Evolutionary conservation across 2,329 filamentous ascomycete genomes (phyloP).

Genomic region (Bipolaris gigantea): DNA sequence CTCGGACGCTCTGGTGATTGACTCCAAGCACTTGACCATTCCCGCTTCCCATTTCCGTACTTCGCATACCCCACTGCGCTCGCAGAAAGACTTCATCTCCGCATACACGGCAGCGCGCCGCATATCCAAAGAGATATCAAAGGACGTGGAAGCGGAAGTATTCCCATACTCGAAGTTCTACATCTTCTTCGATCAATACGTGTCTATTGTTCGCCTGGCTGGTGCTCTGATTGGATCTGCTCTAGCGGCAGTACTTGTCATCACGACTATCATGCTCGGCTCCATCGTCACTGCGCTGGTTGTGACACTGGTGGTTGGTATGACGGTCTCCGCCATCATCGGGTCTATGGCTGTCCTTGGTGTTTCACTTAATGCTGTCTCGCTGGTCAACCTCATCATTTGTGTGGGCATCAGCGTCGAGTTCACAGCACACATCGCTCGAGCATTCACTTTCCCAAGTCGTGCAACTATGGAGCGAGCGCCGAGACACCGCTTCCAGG

Average conservation of each 20-base stretch:
- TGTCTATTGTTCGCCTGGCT: conserved; percentile 78
- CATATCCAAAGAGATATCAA: conserved; percentile 75
- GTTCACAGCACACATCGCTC: conserved; percentile 95
- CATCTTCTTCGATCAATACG: conserved; percentile 98
- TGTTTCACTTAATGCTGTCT: conserved; percentile 92
- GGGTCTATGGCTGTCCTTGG: conserved; percentile 88
- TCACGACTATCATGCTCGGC: conserved; percentile 80
- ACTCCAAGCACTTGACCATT: conserved; percentile 67
- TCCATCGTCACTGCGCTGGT: conserved; percentile 79
- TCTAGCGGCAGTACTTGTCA: conserved; percentile 79
- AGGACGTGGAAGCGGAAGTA: conserved; percentile 73
- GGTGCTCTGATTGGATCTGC: conserved; percentile 79
- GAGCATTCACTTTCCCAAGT: conserved; percentile 93
- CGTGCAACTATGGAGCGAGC: conserved; percentile 78
- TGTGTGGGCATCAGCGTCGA: conserved; percentile 96
- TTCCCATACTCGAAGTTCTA: conserved; percentile 99
- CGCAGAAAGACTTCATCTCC: conserved; percentile 88
- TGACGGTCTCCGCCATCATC: conserved; percentile 93
- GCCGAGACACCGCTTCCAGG: conserved; percentile 71
- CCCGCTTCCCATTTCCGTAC: conserved; percentile 90
- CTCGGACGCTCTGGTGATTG: conserved; percentile 77
- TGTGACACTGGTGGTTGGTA: conserved; percentile 82
- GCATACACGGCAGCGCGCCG: conserved; percentile 88
- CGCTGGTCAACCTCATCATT: conserved; percentile 93
- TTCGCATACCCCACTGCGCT: conserved; percentile 81